Conservation (phyloP, 2,329 filamentous ascomycete genomes). For the Neocatenulostroma microsporum region DNA sequence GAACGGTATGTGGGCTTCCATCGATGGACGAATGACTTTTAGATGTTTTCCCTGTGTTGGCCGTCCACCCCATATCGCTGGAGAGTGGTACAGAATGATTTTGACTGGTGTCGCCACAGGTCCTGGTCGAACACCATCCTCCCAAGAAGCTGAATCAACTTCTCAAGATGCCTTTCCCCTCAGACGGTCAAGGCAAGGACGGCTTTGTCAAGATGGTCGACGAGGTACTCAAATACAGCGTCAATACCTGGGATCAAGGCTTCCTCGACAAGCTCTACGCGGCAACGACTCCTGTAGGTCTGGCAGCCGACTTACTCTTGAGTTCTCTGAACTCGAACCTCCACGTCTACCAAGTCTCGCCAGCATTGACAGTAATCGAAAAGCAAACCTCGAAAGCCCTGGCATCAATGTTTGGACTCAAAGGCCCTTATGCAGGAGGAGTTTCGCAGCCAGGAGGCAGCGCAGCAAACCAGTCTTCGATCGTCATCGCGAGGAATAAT, state of each 20-base stretch:
- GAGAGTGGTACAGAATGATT: too few relatives aligned
- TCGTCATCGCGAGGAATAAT: constrained; percentile 80
- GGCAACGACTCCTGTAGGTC: constrained; percentile 78
- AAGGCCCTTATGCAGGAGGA: constrained; percentile 59
- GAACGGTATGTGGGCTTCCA: background rate
- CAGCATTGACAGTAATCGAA: constrained; percentile 78
- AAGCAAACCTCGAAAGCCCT: constrained; percentile 69
- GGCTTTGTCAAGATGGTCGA: constrained; percentile 47
- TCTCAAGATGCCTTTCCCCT: constrained; percentile 32
- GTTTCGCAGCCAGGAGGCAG: constrained; percentile 73
- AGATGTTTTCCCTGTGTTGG: too few relatives aligned
- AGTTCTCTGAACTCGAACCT: constrained; percentile 87
- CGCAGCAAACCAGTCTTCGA: constrained; percentile 74
- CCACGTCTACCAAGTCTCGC: constrained; percentile 91
- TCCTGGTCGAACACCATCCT: constrained; percentile 39
- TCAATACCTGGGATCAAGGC: constrained; percentile 98
- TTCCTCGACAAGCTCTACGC: constrained; percentile 94
- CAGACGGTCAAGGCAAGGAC: constrained; percentile 33
- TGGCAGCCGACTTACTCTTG: constrained; percentile 77
- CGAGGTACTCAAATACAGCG: constrained; percentile 70
- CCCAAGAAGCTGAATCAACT: constrained; percentile 37
- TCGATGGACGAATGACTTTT: too few relatives aligned
- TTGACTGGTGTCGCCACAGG: too few relatives aligned
- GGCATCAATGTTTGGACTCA: constrained; percentile 69
- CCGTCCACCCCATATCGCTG: too few relatives aligned